phyloP scores from a whole-genome alignment of 2,329 filamentous ascomycete genomes.

The Alternaria alternata region DNA sequence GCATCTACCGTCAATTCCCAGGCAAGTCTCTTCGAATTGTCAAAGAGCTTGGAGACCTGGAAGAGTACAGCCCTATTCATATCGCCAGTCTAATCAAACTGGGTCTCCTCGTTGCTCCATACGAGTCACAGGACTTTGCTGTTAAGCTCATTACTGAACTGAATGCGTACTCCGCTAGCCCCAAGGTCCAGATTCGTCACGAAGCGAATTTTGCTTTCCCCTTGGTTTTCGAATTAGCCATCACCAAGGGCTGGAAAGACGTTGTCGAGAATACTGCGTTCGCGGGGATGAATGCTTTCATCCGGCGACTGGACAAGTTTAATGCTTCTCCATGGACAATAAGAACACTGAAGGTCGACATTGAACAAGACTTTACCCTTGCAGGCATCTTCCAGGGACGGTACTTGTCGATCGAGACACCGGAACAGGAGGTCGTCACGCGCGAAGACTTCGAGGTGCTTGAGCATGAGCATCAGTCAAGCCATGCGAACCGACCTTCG shows the following conservation, averaged over 20 bases:
- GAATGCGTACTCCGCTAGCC: constrained; percentile 55
- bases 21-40: constrained; percentile 46
- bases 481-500: constrained; percentile 20
- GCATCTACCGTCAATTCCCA: constrained; percentile 51
- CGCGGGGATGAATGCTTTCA: constrained; percentile 53
- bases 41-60: constrained; percentile 47
- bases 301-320: constrained; percentile 55
- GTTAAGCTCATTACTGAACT: constrained; percentile 53
- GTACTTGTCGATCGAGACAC: constrained; percentile 55
- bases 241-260: constrained; percentile 43
- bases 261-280: constrained; percentile 54
- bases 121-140: constrained; percentile 50
- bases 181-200: constrained; percentile 62
- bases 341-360: constrained; percentile 52
- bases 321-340: constrained; percentile 51
- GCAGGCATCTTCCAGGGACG: constrained; percentile 56
- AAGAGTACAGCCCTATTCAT: constrained; percentile 58
- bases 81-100: constrained; percentile 59
- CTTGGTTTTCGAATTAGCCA: constrained; percentile 53
- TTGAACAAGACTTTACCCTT: constrained; percentile 54
- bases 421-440: constrained; percentile 49
- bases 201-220: constrained; percentile 61
- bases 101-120: constrained; percentile 53
- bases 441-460: constrained; percentile 53
- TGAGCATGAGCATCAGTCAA: constrained; percentile 34